Conservation (phyloP, 2,329 filamentous ascomycete species). For the Ophiostoma ips region DNA sequence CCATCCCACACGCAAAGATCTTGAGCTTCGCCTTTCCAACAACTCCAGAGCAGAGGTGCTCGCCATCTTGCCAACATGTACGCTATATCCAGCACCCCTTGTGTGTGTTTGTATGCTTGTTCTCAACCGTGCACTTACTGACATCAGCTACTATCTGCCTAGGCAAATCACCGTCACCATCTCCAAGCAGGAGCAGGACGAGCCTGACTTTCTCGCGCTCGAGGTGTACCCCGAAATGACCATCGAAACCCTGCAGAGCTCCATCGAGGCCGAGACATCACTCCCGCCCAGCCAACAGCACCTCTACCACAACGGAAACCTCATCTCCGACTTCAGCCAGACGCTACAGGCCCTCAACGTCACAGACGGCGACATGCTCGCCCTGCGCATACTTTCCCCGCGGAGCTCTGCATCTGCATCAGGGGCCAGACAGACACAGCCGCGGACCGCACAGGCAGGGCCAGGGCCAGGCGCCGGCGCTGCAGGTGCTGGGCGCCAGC, state of each 20-base stretch:
- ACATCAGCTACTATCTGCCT: background rate
- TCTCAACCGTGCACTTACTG: background rate
- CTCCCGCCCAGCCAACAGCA: conserved; percentile 62
- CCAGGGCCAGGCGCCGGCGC: conserved; percentile 16
- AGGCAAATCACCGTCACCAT: conserved; percentile 81
- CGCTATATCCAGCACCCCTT: background rate
- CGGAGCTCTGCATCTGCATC: background rate
- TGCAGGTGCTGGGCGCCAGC: conserved; percentile 14
- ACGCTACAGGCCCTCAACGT: conserved; percentile 73
- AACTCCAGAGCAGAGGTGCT: background rate
- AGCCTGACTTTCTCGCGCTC: conserved; percentile 65
- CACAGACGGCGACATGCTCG: conserved; percentile 82
- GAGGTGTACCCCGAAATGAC: conserved; percentile 76
- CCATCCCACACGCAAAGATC: too few relatives aligned
- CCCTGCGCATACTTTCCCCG: conserved; percentile 58
- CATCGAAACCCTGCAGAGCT: conserved; percentile 71
- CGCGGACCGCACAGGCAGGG: conserved; percentile 16
- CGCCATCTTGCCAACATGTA: conserved; percentile 6
- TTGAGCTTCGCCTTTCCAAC: too few relatives aligned
- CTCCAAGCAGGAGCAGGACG: conserved; percentile 55
- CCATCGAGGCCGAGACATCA: conserved; percentile 70
- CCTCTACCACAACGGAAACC: conserved; percentile 79
- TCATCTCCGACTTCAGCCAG: conserved; percentile 62
- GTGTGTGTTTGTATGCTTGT: too few relatives aligned
- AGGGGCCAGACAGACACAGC: conserved; percentile 24